Evolutionary conservation across 805 yeast species (phyloP), one percentile per base, ranked within the genome.

Genomic region (Candida hispaniensis): DNA sequence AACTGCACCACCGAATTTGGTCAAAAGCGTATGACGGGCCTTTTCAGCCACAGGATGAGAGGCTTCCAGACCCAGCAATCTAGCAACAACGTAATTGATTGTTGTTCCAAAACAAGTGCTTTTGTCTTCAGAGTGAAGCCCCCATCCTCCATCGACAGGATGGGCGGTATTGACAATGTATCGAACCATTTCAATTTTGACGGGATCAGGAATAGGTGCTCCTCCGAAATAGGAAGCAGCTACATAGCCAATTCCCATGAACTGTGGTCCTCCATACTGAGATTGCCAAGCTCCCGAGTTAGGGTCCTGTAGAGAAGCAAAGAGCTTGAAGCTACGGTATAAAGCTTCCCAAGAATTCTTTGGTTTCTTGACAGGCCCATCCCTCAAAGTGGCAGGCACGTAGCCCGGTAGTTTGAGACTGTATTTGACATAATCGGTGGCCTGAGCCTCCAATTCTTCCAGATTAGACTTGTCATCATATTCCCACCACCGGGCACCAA

Each of bases 101-200:
- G 81, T 65, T 2, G 99, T 91, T 4, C 99, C 98, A 54, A 86
- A 86, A 46, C 91, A 91, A 0, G 99, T 91, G 6, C 91, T 75
- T 54, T 88, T 91, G 53, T 91, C 99, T 34, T 73, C 75, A 4
- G 85, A 72, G 54, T 91, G 96, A 22, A 91, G 63, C 0, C 99
- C 99, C 99, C 99, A 91, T 2, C 98, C 99, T n/a, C 99, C 99
- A 56, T 91, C 98, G 1, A 86, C 94, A 0, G 96, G 96, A 53
- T 91, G 95, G 0, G 96, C 77, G 0, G 82, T 70, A 53, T 91
- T 91, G n/a, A 83, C 81, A 11, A 91, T 58, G 51, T 86, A 91
- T 41, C 98, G 66, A 16, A 79, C 72, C 50, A 91, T 58, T 56
- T 91, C 99, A 9, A 59, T 58, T 43, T 63, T 63, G 47, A 67